phyloP scores from a whole-genome alignment of 768 basidiomycete genomes.

The Kwoniella newhampshirensis region DNA sequence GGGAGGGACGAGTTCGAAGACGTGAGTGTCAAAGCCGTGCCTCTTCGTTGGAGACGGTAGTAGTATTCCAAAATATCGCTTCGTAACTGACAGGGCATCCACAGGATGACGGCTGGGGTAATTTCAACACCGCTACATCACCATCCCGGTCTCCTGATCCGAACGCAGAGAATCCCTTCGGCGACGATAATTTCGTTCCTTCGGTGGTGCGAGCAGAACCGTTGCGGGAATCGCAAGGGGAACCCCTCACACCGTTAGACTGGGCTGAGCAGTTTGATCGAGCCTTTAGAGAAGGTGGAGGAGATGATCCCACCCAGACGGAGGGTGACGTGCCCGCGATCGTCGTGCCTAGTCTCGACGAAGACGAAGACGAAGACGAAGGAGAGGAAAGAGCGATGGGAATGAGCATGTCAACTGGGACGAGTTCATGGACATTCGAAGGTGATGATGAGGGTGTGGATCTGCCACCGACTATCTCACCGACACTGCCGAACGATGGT shows the following conservation, averaged over 20 bases:
- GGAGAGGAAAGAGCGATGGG: slow-evolving; percentile 23
- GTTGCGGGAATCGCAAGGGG: neutral
- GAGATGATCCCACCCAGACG: slow-evolving; percentile 24
- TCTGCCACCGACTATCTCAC: slow-evolving; percentile 24
- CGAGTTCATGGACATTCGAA: slow-evolving; percentile 33
- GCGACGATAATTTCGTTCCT: slow-evolving; percentile 41
- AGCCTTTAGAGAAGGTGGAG: slow-evolving; percentile 34
- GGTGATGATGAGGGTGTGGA: slow-evolving; percentile 31
- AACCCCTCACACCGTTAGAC: slow-evolving; percentile 49
- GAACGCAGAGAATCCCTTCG: slow-evolving; percentile 46
- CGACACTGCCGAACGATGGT: slow-evolving; percentile 13
- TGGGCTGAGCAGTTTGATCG: slow-evolving; percentile 50
- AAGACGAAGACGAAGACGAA: slow-evolving; percentile 23
- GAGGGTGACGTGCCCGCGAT: slow-evolving; percentile 4
- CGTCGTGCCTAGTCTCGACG: slow-evolving; percentile 11
- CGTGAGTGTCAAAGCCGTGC: slow-evolving; percentile 20
- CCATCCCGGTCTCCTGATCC: slow-evolving; percentile 17
- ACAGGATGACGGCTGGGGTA: slow-evolving; percentile 51
- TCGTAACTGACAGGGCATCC: neutral
- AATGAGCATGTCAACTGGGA: slow-evolving; percentile 16
- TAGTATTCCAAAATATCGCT: neutral
- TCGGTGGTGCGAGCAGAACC: slow-evolving; percentile 32
- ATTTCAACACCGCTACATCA: slow-evolving; percentile 40
- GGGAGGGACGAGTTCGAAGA: slow-evolving; percentile 37
- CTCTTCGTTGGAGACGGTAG: neutral